Evolutionary conservation across 192 early-diverging fungal species (phyloP).

Genomic region (Rhizophlyctis rosea): DNA sequence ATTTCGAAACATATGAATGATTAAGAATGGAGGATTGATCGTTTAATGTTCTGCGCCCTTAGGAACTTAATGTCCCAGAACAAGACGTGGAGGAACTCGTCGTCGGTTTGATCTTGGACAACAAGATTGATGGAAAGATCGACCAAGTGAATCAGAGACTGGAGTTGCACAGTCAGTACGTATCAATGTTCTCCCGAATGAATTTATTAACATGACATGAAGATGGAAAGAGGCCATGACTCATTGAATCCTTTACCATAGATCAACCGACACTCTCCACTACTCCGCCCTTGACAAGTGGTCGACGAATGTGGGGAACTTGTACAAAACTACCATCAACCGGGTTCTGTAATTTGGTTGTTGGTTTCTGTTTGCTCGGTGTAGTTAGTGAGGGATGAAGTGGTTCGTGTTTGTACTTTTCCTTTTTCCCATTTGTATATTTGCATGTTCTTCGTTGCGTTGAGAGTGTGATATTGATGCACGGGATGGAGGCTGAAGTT

Average conservation of each 20-base stretch:
- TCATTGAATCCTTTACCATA: constrained; percentile 23
- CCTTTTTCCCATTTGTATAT: no score
- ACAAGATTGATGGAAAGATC: constrained; percentile 77
- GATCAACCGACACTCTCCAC: constrained; percentile 56
- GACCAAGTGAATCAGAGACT: constrained; percentile 86
- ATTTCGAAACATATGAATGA: neutral
- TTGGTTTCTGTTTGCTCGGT: no score
- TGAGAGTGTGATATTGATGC: no score
- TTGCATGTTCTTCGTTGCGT: no score
- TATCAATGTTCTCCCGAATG: neutral
- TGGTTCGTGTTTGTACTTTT: no score
- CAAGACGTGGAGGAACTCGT: constrained; percentile 84
- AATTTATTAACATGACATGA: constrained; percentile 2
- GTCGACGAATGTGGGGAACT: constrained; percentile 57
- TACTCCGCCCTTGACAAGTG: constrained; percentile 73
- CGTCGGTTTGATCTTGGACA: constrained; percentile 83
- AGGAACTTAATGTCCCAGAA: constrained; percentile 75
- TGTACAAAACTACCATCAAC: constrained; percentile 48
- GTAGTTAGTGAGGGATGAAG: no score
- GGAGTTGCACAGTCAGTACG: constrained; percentile 69
- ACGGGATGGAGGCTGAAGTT: no score
- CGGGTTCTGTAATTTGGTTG: neutral
- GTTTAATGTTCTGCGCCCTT: neutral
- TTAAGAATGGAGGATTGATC: neutral
- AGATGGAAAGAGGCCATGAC: neutral